Evolutionary conservation across 768 basidiomycete species (phyloP), one percentile per base, ranked within the genome.

Genomic region (Amanita polypyramis): DNA sequence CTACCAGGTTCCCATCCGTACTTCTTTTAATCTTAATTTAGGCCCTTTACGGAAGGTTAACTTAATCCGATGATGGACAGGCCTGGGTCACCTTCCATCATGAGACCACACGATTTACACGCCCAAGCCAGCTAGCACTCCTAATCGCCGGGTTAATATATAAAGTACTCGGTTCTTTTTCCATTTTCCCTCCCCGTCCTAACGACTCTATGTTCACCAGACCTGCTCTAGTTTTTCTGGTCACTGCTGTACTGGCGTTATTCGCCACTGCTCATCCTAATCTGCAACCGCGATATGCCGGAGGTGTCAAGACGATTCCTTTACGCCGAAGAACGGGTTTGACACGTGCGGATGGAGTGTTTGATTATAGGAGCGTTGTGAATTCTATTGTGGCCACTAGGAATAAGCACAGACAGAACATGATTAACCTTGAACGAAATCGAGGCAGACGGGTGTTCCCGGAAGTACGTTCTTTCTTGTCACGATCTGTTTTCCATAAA

Each of bases 361-460:
- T 45, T 14, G 43, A 45, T 29, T 35, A 45, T 30, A 30, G 3
- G 5, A 45, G 32, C 10, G 30, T 30, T 20, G 33, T 45, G 11
- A 14, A 17, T n/a, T 35, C 33, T 34, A 15, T 35, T 30, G 43
- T 12, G 43, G 29, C 17, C 5, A 34, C 43, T 6, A 33, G 19
- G 17, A 45, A 45, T 35, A 45, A 45, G 29, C 43, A 45, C 43
- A 1, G 43, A 11, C 43, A 45, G 30, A 45, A 45, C 21, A 34
- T 45, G 43, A 45, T 45, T n/a, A 45, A 45, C 32, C 43, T 45
- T 19, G 17, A 34, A 17, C 43, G 32, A n/a, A 32, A 45, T 45
- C 12, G 12, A 15, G 32, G 43, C 6, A 32, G 19, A 9, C 15
- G 20, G 3, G 43, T 15, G 12, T 45, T 45, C 30, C 30, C 43